Conservation (phyloP, 768 basidiomycete genomes). For the Podaxis carcinomalis region DNA sequence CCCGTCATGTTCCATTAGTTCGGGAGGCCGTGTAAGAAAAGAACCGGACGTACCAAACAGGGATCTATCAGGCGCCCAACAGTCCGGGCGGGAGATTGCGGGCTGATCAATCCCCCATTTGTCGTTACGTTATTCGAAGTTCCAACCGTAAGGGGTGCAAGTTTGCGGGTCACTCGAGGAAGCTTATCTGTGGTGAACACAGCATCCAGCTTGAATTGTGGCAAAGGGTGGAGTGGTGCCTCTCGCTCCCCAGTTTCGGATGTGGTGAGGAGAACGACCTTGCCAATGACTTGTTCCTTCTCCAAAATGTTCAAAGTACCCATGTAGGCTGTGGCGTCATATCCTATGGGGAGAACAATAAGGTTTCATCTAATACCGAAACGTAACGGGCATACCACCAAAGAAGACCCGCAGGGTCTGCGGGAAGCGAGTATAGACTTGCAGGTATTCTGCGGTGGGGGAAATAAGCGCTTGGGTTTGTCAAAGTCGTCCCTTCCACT, state of each 20-base stretch:
- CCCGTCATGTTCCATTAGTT: conserved; percentile 5
- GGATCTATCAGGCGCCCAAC: conserved; percentile 54
- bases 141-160: conserved; percentile 44
- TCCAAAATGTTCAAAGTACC: conserved; percentile 55
- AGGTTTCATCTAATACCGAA: background rate
- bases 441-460: conserved; percentile 52
- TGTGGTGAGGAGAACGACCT: conserved; percentile 60
- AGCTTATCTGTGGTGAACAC: conserved; percentile 41
- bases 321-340: conserved; percentile 50
- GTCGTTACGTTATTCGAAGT: conserved; percentile 40
- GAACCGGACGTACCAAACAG: conserved; percentile 42
- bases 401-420: conserved; percentile 74
- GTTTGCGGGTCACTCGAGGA: conserved; percentile 31
- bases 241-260: conserved; percentile 30
- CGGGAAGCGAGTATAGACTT: conserved; percentile 66
- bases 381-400: conserved; percentile 43
- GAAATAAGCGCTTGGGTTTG: background rate
- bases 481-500: background rate
- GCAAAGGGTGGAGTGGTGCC: conserved; percentile 45
- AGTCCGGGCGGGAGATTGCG: conserved; percentile 52
- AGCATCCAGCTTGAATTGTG: conserved; percentile 48
- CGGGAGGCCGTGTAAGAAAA: background rate
- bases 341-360: conserved; percentile 35
- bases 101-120: conserved; percentile 62
- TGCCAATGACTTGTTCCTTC: conserved; percentile 58